Base-by-base conservation (phyloP, 257 asterid genomes). In the Solanum microdontum region DNA sequence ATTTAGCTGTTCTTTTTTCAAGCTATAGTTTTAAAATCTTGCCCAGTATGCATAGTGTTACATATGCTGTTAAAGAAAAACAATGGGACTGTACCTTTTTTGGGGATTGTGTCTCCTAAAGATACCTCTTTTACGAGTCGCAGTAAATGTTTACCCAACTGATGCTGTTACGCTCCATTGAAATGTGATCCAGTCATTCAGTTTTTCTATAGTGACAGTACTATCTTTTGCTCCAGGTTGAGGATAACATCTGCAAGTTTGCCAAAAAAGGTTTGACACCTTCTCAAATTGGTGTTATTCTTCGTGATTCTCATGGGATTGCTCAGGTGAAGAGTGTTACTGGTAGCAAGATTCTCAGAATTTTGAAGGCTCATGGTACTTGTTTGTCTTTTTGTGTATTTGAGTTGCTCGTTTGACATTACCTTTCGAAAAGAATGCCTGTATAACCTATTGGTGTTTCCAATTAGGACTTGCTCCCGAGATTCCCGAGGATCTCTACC, bases 221-320 rank as follows among this genome's bases (percentile, higher is more conserved):
- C 14, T 14, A 8, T 10, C 15, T 24, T 64, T 21, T 51, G 15
- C 51, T 66, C 80, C 84, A 91, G 93, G 93, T 91, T 87, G 91
- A 76, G 19, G 93, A 91, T 2, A 87, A 83, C 91, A 91, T 91
- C 45, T 91, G 93, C 39, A 91, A 91, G 90, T 91, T 91, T 14
- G 93, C 93, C 12, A 91, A 89, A 88, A 89, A 88, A 51, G 93
- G 93, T 76, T 13, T 89, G 89, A 86, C 90, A 4, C 93, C 93
- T 9, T 91, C 93, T 51, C 91, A 91, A 64, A 91, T 91, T 84
- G 91, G 93, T 89, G 91, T 91, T 26, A 86, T 91, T 62, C 93
- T 91, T 80, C 90, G 90, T 88, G 93, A 91, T 84, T 91, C 93
- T 68, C 93, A 91, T 64, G 93, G 93, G 2, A 91, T 91, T 89